These are phyloP conservation scores for Nemania bipapillata DNA, from an alignment of 2,329 filamentous ascomycete genomes.

Conservation along the genomic window DNA sequence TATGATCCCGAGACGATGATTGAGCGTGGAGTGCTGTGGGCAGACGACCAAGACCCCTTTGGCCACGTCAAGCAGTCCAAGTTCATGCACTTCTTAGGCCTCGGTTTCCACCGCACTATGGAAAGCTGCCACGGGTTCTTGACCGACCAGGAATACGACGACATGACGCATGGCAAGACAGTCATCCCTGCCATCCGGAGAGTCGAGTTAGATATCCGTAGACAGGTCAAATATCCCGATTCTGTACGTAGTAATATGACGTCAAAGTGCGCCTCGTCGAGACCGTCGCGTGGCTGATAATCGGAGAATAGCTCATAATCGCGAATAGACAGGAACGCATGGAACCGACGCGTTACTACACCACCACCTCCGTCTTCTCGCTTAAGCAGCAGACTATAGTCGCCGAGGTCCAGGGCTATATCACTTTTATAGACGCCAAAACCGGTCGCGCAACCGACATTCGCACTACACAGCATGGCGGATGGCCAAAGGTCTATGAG, in stretches of 20 bases:
- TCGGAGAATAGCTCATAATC: conserved; percentile 39
- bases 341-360: conserved; percentile 39
- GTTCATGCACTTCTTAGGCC: conserved; percentile 43
- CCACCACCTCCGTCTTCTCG: conserved; percentile 38
- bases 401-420: conserved; percentile 38
- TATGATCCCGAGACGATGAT: conserved; percentile 38
- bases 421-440: conserved; percentile 40
- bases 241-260: conserved; percentile 2
- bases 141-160: conserved; percentile 41
- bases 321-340: conserved; percentile 38
- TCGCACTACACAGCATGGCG: conserved; percentile 36
- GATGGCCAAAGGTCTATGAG: conserved; percentile 28
- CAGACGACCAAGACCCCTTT: conserved; percentile 46
- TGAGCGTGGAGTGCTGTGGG: conserved; percentile 44
- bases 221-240: conserved; percentile 27
- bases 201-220: conserved; percentile 41
- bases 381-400: conserved; percentile 44
- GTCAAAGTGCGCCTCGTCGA: too few species aligned
- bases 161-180: conserved; percentile 40
- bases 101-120: conserved; percentile 42
- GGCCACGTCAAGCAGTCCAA: conserved; percentile 46
- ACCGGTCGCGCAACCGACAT: conserved; percentile 42
- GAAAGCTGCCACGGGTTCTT: conserved; percentile 46
- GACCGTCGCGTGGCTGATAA: neutral
- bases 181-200: conserved; percentile 41